phyloP scores from a whole-genome alignment of 805 yeast genomes.

The Blastobotrys chiropterorum region DNA sequence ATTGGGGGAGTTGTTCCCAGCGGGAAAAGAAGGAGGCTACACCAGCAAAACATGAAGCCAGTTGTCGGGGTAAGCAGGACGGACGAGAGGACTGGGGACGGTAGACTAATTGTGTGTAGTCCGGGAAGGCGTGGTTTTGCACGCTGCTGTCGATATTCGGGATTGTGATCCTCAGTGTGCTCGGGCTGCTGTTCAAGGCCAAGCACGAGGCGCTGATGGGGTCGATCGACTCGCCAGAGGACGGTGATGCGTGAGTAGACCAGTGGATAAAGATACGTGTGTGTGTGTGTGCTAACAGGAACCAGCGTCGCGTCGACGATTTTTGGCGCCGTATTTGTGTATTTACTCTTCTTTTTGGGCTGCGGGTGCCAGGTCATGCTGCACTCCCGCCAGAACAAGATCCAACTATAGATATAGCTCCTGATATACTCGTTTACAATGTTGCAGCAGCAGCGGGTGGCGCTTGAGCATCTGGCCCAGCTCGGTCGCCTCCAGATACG shows the following conservation, averaged over 20 bases:
- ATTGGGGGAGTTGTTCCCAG: no score
- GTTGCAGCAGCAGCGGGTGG: constrained; percentile 15
- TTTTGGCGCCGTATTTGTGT: constrained; percentile 82
- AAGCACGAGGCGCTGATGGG: constrained; percentile 93
- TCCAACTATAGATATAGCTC: constrained; percentile 38
- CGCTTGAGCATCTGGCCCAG: constrained; percentile 13
- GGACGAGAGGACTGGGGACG: neutral
- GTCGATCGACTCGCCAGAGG: constrained; percentile 81
- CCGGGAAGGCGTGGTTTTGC: constrained; percentile 92
- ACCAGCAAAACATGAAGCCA: constrained; percentile 36
- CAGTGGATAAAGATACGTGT: neutral
- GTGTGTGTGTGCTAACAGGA: neutral
- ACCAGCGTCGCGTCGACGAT: constrained; percentile 78
- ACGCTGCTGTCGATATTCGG: constrained; percentile 91
- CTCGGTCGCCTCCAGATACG: constrained; percentile 18
- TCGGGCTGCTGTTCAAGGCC: constrained; percentile 72
- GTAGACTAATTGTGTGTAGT: constrained; percentile 32
- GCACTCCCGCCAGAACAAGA: constrained; percentile 58
- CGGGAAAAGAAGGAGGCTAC: neutral
- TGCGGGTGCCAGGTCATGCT: constrained; percentile 81
- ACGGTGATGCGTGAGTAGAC: constrained; percentile 71
- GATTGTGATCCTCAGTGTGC: constrained; percentile 74
- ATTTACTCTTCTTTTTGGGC: constrained; percentile 71
- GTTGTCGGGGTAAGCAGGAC: constrained; percentile 41
- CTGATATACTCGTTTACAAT: neutral